Evolutionary conservation across 2,329 filamentous ascomycete species (phyloP), one percentile per base, ranked within the genome.

Genomic region (Cyanodermella asteris): DNA sequence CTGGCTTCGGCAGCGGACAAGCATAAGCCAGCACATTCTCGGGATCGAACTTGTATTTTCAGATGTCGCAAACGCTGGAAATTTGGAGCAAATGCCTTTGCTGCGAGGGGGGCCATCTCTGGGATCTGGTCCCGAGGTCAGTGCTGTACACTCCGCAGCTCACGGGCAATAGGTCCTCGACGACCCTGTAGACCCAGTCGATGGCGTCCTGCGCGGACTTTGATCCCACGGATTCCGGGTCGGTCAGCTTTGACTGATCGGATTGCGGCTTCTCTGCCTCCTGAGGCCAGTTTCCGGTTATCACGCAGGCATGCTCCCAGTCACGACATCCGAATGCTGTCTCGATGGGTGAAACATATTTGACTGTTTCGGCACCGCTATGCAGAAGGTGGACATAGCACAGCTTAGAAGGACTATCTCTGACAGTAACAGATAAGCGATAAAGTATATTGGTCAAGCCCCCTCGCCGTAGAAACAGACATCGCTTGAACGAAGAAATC

Each of bases 371-470:
- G 5, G 64, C 63, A 11, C 65, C 64, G n/a, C 64, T 64, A 20
- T 70, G 66, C 6, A 72, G 43, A 4, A 73, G 56, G 50, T 72
- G 64, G 24, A 72, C 42, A 44, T 72, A 72, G 41, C 62, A 71
- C 9, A 62, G 38, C 19, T 52, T 44, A 0, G 60, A 51, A 3
- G 65, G 63, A 20, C 59, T 53, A 31, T 31, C 43, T 21, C 53
- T 29, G 4, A 71, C 11, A 5, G 64, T 60, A 3, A 36, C 28
- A 9, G 56, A 28, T 22, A 72, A 42, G 5, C 35, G 34, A 1
- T 45, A 23, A 13, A 41, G 36, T 1, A 62, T 19, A 2, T 41
- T 26, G 3, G 2, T 19, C 24, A 27, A 29, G 31, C 49, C 48
- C 8, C 70, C 57, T 18, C 37, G 0, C 29, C 59, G 60, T 6